phyloP scores from a whole-genome alignment of 1,139 yeast species.

The Saccharomycopsis crataegensis region DNA sequence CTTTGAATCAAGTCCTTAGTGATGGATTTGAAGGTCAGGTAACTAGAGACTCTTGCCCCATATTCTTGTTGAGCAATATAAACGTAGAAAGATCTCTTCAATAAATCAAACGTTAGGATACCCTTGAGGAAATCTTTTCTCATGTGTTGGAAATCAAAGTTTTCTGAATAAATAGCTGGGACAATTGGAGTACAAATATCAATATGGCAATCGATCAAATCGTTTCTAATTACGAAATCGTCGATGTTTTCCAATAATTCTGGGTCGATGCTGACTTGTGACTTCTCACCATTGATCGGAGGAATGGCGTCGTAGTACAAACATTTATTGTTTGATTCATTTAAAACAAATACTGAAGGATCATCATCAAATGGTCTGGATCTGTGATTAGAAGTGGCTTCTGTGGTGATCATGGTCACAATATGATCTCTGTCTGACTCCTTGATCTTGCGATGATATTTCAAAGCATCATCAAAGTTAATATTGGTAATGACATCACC shows the following conservation, averaged over 20 bases:
- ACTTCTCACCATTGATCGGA: constrained; percentile 42
- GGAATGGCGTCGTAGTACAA: constrained; percentile 75
- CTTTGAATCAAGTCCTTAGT: constrained; percentile 87
- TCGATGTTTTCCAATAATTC: constrained; percentile 75
- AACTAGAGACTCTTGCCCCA: constrained; percentile 90
- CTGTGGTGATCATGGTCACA: constrained; percentile 85
- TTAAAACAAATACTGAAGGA: constrained; percentile 78
- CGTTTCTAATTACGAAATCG: constrained; percentile 76
- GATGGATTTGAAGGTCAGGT: constrained; percentile 88
- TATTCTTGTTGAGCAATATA: constrained; percentile 51
- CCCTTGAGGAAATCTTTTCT: constrained; percentile 88
- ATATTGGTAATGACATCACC: constrained; percentile 94
- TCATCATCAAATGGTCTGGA: constrained; percentile 55
- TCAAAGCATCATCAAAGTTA: constrained; percentile 67
- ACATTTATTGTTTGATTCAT: constrained; percentile 70
- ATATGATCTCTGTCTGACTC: constrained; percentile 80
- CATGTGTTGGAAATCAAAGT: constrained; percentile 84
- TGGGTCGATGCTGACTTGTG: constrained; percentile 55
- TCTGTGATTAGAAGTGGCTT: constrained; percentile 81
- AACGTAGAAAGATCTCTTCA: constrained; percentile 87
- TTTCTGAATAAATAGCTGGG: constrained; percentile 92
- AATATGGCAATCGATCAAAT: constrained; percentile 90
- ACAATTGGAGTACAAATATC: constrained; percentile 94
- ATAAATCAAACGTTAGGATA: constrained; percentile 79
- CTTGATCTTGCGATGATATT: constrained; percentile 65